Evolutionary conservation across 2,329 filamentous ascomycete genomes (phyloP).

Genomic region (Fusarium duplospermum): DNA sequence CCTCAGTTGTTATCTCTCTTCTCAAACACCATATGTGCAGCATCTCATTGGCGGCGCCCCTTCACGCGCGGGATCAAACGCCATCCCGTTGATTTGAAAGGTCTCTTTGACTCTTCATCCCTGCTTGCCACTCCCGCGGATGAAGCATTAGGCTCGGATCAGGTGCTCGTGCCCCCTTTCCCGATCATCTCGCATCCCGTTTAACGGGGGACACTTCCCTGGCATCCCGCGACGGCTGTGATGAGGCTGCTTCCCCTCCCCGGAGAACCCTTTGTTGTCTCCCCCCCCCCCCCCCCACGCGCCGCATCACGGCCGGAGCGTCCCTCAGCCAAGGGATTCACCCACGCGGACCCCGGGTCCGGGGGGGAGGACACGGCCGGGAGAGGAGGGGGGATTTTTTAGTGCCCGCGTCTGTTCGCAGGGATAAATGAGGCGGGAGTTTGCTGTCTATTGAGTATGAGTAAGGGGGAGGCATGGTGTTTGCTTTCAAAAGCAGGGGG

Average conservation of each 20-base stretch:
- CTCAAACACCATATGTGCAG: neutral
- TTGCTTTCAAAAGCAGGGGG: conserved; percentile 16
- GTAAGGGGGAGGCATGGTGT: conserved; percentile 13
- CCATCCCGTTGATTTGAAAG: conserved; percentile 21
- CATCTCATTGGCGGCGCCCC: conserved; percentile 16
- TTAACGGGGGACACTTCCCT: conserved; percentile 7
- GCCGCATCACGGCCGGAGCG: neutral
- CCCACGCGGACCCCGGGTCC: conserved; percentile 22
- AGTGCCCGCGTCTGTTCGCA: conserved; percentile 23
- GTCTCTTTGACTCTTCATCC: neutral
- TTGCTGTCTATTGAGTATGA: conserved; percentile 1
- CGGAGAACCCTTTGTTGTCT: neutral
- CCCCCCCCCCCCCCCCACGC: conserved; percentile 28
- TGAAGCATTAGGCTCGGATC: conserved; percentile 34
- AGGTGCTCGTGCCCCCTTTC: conserved; percentile 28
- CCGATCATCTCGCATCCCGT: conserved; percentile 36
- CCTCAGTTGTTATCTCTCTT: conserved; percentile 31
- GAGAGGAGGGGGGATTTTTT: neutral
- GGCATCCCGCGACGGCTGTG: conserved; percentile 10
- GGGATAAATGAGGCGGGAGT: conserved; percentile 12
- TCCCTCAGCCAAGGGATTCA: conserved; percentile 29
- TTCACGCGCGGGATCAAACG: conserved; percentile 8
- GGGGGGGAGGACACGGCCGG: neutral
- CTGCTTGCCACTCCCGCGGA: conserved; percentile 14
- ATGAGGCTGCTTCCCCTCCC: neutral